Conservation (phyloP, 176 grass and related monocot species). For the Oryza brachyantha region DNA sequence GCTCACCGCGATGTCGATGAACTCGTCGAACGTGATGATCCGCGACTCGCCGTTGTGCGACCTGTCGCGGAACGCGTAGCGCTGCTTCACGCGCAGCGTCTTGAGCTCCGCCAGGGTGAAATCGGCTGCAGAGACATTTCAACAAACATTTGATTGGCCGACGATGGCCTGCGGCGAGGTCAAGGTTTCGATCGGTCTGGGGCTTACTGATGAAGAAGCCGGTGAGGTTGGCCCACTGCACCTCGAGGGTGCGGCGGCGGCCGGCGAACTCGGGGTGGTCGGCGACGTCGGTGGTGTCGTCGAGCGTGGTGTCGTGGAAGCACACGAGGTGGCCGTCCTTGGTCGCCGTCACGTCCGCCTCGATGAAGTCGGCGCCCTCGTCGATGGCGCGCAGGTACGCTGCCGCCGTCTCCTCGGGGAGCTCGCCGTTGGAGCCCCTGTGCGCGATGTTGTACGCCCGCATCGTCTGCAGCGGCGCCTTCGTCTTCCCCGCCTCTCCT, state of each 20-base stretch:
- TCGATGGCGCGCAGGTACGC: constrained; percentile 53
- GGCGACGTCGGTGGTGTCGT: constrained; percentile 44
- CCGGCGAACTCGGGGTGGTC: constrained; percentile 40
- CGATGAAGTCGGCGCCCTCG: constrained; percentile 61
- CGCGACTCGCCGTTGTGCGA: constrained; percentile 44
- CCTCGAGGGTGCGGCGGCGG: constrained; percentile 42
- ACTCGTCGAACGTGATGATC: constrained; percentile 62
- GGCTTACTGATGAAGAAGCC: constrained; percentile 41
- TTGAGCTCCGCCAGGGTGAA: constrained; percentile 58
- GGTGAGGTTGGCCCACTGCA: constrained; percentile 50
- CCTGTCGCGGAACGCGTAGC: constrained; percentile 41
- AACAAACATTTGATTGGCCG: background rate
- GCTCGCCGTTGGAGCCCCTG: constrained; percentile 54
- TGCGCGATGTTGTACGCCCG: constrained; percentile 54
- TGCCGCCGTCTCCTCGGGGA: constrained; percentile 52
- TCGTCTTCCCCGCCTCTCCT: background rate
- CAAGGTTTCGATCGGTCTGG: background rate
- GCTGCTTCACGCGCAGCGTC: constrained; percentile 43
- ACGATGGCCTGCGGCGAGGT: background rate
- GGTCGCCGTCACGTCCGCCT: constrained; percentile 46
- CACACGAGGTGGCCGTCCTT: constrained; percentile 55
- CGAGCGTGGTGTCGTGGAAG: constrained; percentile 54
- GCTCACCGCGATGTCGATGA: constrained; percentile 47
- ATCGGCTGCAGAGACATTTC: no score
- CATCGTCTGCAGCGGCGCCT: constrained; percentile 39